Base-by-base conservation (phyloP, 495 filamentous ascomycete genomes). In the Coniosporium apollinis region DNA sequence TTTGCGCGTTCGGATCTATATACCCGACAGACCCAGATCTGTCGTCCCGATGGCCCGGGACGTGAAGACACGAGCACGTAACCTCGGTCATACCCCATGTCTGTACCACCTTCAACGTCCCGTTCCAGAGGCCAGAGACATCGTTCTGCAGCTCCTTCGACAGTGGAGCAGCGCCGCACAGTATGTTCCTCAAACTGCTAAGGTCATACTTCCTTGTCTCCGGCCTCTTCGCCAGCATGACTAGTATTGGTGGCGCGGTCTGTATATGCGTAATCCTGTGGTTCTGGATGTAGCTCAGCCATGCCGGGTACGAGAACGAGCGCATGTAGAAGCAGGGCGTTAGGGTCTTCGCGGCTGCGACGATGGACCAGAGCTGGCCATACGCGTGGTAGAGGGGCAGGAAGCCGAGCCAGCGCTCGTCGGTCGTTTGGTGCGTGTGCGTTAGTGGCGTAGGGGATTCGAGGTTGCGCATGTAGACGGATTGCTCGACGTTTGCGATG, bases 301-400 rank as follows among this genome's bases (percentile, higher is more conserved):
- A 59, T 15, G 33, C 38, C 13, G 30, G 11, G 41, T 50, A 52
- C 33, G 43, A 38, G 49, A 60, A 60, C 8, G 43, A 39, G 22
- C 47, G 48, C 55, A 58, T 60, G 38, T 47, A 46, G 41, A 49
- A 58, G 32, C 45, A 50, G 2, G 55, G 52, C 17, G 44, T 48
- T 3, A 42, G 37, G 13, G 40, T 47, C 10, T 41, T 37, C 9
- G 38, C 42, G 19, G 51, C 54, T 2, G 48, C 48, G n/a, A 46
- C 42, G 22, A 57, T 47, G n/a, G 40, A 50, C 52, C 52, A 50
- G 28, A 60, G 64, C 47, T 72, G 66, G 22, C 55, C 55, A 45
- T 66, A 66, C 9, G 54, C 57, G 40, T 58, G 55, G 36, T 58
- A 60, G 5, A 60, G 49, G n/a, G 57, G 57, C 9, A 60, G 50